Base-by-base conservation (phyloP, 495 filamentous ascomycete genomes). In the Penicillium bovifimosum region DNA sequence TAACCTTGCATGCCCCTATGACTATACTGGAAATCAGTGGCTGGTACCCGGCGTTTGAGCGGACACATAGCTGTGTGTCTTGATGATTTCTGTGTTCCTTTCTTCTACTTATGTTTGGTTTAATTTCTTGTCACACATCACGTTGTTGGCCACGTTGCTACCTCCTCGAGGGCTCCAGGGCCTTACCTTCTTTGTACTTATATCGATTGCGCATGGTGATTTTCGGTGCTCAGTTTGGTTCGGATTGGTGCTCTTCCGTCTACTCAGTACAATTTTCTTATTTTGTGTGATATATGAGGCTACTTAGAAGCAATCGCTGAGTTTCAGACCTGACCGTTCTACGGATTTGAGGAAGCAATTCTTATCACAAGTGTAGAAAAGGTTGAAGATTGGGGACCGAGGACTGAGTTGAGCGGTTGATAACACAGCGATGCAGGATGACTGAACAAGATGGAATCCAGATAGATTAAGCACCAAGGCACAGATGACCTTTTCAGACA, bases 141-240 rank as follows among this genome's bases (percentile, higher is more conserved):
- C 49, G 52, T 61, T 56, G 43, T 56, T 53, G 56, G 46, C 47
- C 31, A 39, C 50, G 41, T 40, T 55, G 52, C 35, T 63, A 24
- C 24, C 48, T 53, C 31, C 32, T 45, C 24, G 50, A 51, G 38
- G 53, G 55, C 44, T 51, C 28, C 45, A 26, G 50, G 58, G 53
- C 47, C 54, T 53, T 40, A 55, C 48, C 55, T 68, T 65, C 58
- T 51, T 50, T 69, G 65, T 69, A 71, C 56, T 61, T 67, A 69
- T 67, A 64, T 56, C 50, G 51, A 53, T 65, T 52, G 48, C 50
- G 56, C 58, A 55, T 61, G 52, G 41, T 41, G 49, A 52, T 50
- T 63, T 45, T 54, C 43, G 34, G 45, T 42, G 47, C 26, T 28
- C 38, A 45, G 16, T 54, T 53, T 42, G 18, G 53, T 57, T 38